Evolutionary conservation across 768 basidiomycete species (phyloP).

Genomic region (Boletus coccyginus): DNA sequence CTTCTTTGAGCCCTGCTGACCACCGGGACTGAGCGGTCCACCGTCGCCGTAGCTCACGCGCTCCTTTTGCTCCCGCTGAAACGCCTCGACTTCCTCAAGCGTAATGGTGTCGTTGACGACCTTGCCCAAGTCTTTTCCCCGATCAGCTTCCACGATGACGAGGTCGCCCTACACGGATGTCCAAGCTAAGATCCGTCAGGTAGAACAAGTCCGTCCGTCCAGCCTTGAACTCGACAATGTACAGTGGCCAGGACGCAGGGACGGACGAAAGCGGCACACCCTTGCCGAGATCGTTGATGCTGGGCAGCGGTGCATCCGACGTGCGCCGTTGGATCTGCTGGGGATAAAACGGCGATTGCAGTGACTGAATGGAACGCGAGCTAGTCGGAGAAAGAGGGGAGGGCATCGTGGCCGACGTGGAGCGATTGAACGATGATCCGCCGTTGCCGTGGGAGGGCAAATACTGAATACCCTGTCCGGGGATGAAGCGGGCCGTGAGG

Average conservation of each 20-base stretch:
- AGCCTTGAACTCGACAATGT: constrained; percentile 97
- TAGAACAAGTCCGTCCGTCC: constrained; percentile 96
- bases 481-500: constrained; percentile 59
- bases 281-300: constrained; percentile 68
- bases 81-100: constrained; percentile 84
- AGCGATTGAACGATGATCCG: constrained; percentile 37
- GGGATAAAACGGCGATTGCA: constrained; percentile 29
- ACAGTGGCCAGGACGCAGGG: constrained; percentile 83
- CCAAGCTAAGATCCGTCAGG: constrained; percentile 61
- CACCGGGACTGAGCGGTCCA: constrained; percentile 52
- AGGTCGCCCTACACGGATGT: constrained; percentile 83
- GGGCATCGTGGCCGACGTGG: constrained; percentile 35
- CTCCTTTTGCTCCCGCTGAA: constrained; percentile 78
- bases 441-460: constrained; percentile 37
- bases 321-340: constrained; percentile 38
- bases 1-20: constrained; percentile 58
- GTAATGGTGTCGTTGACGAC: constrained; percentile 91
- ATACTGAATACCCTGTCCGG: constrained; percentile 64
- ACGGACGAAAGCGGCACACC: constrained; percentile 86
- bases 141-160: constrained; percentile 95
- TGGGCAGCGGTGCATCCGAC: constrained; percentile 36
- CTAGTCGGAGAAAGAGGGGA: constrained; percentile 58
- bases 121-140: constrained; percentile 90
- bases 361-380: constrained; percentile 28
- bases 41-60: constrained; percentile 41